A percentile compares a stretch with the other conserved stretches of the same genome.
Conservation (phyloP, 2,329 filamentous ascomycete genomes). For the Neoarthrinium moseri region DNA sequence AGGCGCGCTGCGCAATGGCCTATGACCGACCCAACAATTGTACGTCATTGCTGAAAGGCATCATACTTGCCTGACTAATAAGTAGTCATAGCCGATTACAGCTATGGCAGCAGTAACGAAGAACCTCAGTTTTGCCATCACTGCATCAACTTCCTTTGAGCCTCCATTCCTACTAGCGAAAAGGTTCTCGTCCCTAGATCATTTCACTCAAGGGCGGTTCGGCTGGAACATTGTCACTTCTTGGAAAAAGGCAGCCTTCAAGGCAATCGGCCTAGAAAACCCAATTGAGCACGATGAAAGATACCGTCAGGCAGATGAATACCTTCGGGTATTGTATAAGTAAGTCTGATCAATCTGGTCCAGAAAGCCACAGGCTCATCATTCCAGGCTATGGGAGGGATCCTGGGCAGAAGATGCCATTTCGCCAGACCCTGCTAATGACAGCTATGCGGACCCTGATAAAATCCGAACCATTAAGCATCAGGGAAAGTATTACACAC, state of each 20-base stretch:
- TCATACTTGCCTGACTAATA: background rate
- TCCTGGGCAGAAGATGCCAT: slow-evolving; percentile 60
- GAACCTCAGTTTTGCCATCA: slow-evolving; percentile 62
- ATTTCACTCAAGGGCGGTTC: slow-evolving; percentile 59
- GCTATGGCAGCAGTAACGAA: slow-evolving; percentile 68
- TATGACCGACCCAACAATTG: slow-evolving; percentile 62
- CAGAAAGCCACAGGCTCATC: background rate
- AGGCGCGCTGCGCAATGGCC: slow-evolving; percentile 64
- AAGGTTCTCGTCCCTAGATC: slow-evolving; percentile 61
- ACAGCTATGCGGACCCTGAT: slow-evolving; percentile 57
- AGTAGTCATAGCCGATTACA: slow-evolving; percentile 48
- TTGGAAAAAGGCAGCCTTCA: slow-evolving; percentile 59
- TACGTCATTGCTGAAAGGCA: slow-evolving; percentile 29
- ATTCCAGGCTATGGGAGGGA: slow-evolving; percentile 47
- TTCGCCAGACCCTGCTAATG: slow-evolving; percentile 48
- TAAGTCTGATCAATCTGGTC: slow-evolving; percentile 25
- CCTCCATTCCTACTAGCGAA: slow-evolving; percentile 62
- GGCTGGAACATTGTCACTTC: slow-evolving; percentile 64
- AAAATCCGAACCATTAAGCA: slow-evolving; percentile 62
- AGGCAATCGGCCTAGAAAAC: slow-evolving; percentile 58
- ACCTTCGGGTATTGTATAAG: slow-evolving; percentile 62
- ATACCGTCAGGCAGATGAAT: slow-evolving; percentile 62
- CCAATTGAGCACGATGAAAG: slow-evolving; percentile 61
- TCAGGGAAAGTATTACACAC: slow-evolving; percentile 52
- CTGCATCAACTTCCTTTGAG: slow-evolving; percentile 62